Evolutionary conservation across 2,329 filamentous ascomycete genomes (phyloP).

Genomic region (Bretziella fagacearum): DNA sequence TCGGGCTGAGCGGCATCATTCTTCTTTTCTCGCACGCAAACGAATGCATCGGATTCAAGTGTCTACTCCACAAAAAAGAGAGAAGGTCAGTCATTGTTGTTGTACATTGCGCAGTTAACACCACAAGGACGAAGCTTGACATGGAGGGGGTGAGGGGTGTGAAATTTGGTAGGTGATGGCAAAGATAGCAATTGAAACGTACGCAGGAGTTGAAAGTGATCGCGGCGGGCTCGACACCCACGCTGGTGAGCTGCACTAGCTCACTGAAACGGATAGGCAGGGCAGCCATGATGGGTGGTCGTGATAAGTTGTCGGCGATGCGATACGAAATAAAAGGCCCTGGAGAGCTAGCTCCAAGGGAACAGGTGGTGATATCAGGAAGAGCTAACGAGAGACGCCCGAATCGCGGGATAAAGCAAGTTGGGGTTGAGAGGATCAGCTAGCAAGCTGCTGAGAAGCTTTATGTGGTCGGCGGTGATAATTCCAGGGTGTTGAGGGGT

Average conservation of each 20-base stretch:
- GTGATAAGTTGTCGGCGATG: neutral
- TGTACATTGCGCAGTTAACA: neutral
- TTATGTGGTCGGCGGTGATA: neutral
- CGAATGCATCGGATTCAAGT: slow-evolving; percentile 90
- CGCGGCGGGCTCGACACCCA: slow-evolving; percentile 30
- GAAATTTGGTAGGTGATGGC: neutral
- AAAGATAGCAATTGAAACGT: slow-evolving; percentile 24
- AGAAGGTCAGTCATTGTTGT: neutral
- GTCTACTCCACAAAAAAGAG: slow-evolving; percentile 40
- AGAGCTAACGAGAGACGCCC: slow-evolving; percentile 11
- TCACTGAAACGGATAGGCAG: slow-evolving; percentile 89
- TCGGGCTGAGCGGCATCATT: slow-evolving; percentile 69
- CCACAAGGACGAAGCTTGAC: neutral
- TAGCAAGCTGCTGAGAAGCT: neutral
- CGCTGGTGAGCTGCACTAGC: slow-evolving; percentile 50
- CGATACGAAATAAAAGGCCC: slow-evolving; percentile 1
- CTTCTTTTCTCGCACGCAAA: slow-evolving; percentile 92
- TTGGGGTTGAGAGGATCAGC: neutral
- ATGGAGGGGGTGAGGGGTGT: neutral
- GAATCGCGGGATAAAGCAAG: slow-evolving; percentile 2
- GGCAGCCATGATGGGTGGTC: slow-evolving; percentile 35
- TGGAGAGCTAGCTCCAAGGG: slow-evolving; percentile 14
- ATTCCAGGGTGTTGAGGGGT: neutral
- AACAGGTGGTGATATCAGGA: slow-evolving; percentile 12
- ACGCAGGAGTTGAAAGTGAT: slow-evolving; percentile 73